Base-by-base conservation (phyloP, 768 basidiomycete species). In the Leccinum subtestaceum region DNA sequence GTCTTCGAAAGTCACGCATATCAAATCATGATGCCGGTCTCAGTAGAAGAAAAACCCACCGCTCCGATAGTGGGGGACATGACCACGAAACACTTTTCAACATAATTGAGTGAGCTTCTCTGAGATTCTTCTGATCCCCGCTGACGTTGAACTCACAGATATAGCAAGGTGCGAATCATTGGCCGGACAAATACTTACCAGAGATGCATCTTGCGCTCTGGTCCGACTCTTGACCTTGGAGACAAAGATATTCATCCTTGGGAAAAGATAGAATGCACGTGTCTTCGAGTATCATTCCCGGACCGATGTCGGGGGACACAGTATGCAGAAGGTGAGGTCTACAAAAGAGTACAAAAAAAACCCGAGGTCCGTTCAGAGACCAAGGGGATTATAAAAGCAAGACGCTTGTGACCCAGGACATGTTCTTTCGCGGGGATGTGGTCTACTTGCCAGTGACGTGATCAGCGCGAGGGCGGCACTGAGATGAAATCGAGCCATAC, bases 61-160 rank as follows among this genome's bases (percentile, higher is more conserved):
- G 88, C 91, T 53, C 94, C 93, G 45, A 95, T 90, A 2, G 91
- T 93, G 0, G 91, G 92, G 8, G 89, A 91, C 66, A 93, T 87
- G n/a, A 95, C 91, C n/a, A 90, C 85, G 64, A 94, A 91, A 73
- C 87, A 92, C 89, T 90, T 56, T 3, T 45, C 43, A 19, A 45
- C 40, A 34, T 57, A 53, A 56, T 32, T 56, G 25, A 8, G 38
- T 57, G 52, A 61, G 51, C 43, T 60, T 60, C 29, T 9, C 15
- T 19, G 46, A 17, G 23, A 23, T 27, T 15, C 60, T n/a, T 34
- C 38, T 36, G 54, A 65, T 63, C 64, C 31, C 63, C 65, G 57
- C 61, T 5, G 7, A 52, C 1, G 3, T 36, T 45, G 36, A 29
- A 76, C 83, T 68, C 61, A 91, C 93, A 48, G 95, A 95, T 55